Base-by-base conservation (phyloP, 495 filamentous ascomycete genomes). In the Chaetomium tenue region DNA sequence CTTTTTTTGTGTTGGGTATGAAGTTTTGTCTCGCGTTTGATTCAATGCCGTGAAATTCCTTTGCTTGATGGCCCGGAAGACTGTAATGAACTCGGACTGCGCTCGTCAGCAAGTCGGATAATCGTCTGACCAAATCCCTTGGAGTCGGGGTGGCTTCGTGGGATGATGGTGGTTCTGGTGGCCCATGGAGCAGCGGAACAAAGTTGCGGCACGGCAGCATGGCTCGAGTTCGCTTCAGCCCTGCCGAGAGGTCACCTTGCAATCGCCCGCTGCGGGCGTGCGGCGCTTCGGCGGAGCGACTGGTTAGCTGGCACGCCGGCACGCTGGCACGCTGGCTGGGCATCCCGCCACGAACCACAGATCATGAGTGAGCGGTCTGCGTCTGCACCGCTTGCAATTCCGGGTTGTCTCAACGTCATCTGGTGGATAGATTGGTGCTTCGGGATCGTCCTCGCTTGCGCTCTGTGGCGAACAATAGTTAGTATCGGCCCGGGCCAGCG, bases 371-470 rank as follows among this genome's bases (percentile, higher is more conserved):
- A n/a, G 42, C 23, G 47, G 57, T 20, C 30, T 48, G 58, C 28
- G 28, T 47, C 26, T 11, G 25, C 47, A 3, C 12, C 7, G 8
- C 58, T 37, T 22, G n/a, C 18, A 23, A 60, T 37, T 12, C 16
- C 44, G 40, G 26, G 58, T 22, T 50, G 46, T 50, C 18, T 12
- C 48, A 25, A 60, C 58, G 58, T 60, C 58, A 60, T 60, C 58
- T 26, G 20, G 22, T 22, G 23, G 39, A 15, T 33, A 42, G 11
- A 15, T 11, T 55, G n/a, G n/a, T 20, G 28, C 23, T 52, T 26
- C 33, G 50, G 13, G 28, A 54, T 33, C 51, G 16, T n/a, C 16
- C 28, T 54, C 51, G 51, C 26, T 54, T 33, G 51, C 16, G 30
- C 13, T 54, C 7, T 7, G 9, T 55, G 28, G 52, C 25, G 53